A percentile compares a stretch with the other conserved stretches of the same genome.
Evolutionary conservation across 257 asterid species (phyloP).

Genomic region (Anisodus acutangulus): DNA sequence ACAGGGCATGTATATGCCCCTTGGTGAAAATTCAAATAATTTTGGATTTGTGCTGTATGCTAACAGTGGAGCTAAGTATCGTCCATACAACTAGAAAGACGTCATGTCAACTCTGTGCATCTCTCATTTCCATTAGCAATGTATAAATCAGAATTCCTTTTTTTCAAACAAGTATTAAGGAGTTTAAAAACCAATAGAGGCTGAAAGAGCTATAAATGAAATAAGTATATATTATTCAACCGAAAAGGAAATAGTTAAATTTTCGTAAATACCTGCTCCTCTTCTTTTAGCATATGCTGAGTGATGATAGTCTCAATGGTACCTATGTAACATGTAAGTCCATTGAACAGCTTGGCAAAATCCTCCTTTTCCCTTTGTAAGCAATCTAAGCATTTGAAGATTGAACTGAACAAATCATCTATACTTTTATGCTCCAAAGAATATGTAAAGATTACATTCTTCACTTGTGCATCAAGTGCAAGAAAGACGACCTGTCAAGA

Average conservation of each 20-base stretch:
- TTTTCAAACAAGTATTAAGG: neutral
- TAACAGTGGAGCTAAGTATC: constrained; percentile 4
- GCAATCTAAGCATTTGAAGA: constrained; percentile 61
- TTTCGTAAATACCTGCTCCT: constrained; percentile 62
- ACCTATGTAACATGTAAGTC: constrained; percentile 62
- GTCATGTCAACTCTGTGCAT: constrained; percentile 1
- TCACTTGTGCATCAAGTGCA: constrained; percentile 69
- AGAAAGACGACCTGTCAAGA: constrained; percentile 77
- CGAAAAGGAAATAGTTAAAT: neutral
- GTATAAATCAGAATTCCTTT: neutral
- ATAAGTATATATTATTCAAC: neutral
- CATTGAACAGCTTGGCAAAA: constrained; percentile 51
- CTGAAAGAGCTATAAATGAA: constrained; percentile 6
- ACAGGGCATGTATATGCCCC: neutral
- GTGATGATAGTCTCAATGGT: constrained; percentile 60
- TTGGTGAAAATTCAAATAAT: neutral
- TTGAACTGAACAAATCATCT: constrained; percentile 55
- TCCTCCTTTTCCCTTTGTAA: constrained; percentile 51
- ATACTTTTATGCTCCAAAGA: constrained; percentile 69
- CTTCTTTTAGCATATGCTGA: constrained; percentile 92
- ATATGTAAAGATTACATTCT: constrained; percentile 68
- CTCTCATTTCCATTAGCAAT: neutral
- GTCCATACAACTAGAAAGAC: constrained; percentile 1
- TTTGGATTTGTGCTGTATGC: neutral
- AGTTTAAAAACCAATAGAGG: constrained; percentile 1